Conservation (phyloP, 345 rosid species). For the Salix exigua region DNA sequence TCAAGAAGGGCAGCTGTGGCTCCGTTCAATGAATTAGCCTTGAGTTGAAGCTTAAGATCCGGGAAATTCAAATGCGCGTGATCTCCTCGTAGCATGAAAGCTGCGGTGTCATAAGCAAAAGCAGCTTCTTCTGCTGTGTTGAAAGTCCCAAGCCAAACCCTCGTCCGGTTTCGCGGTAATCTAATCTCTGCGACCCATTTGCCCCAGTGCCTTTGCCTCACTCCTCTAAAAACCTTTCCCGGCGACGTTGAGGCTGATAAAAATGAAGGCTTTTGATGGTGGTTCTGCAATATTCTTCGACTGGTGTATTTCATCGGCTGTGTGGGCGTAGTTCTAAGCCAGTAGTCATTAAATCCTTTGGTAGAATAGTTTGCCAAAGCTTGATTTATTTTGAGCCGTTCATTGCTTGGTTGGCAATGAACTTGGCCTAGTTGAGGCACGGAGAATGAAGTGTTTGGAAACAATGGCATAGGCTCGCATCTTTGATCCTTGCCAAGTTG, state of each 20-base stretch:
- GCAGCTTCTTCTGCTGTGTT: constrained; percentile 96
- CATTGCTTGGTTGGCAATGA: constrained; percentile 19
- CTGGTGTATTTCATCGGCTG: constrained; percentile 59
- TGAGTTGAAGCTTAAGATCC: constrained; percentile 53
- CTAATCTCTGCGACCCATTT: constrained; percentile 99
- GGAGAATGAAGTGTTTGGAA: constrained; percentile 20
- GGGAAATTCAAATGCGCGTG: constrained; percentile 90
- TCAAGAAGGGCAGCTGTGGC: constrained; percentile 61
- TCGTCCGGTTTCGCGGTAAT: constrained; percentile 84
- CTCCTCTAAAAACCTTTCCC: constrained; percentile 82
- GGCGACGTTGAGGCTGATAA: constrained; percentile 25
- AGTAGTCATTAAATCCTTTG: constrained; percentile 44
- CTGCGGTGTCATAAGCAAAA: constrained; percentile 84
- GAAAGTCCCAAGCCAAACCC: constrained; percentile 96
- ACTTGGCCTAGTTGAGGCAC: constrained; percentile 25
- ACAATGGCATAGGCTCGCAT: constrained; percentile 14
- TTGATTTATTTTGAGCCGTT: constrained; percentile 50
- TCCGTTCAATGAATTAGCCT: constrained; percentile 40
- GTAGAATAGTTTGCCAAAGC: constrained; percentile 26
- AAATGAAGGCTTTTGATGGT: constrained; percentile 27
- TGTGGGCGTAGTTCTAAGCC: constrained; percentile 61
- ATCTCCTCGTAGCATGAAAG: constrained; percentile 81
- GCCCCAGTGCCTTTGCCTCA: constrained; percentile 96
- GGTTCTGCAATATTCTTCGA: constrained; percentile 30
- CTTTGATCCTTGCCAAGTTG: constrained; percentile 15